phyloP scores from a whole-genome alignment of 192 early-diverging fungal genomes.

The Piromyces finnis region DNA sequence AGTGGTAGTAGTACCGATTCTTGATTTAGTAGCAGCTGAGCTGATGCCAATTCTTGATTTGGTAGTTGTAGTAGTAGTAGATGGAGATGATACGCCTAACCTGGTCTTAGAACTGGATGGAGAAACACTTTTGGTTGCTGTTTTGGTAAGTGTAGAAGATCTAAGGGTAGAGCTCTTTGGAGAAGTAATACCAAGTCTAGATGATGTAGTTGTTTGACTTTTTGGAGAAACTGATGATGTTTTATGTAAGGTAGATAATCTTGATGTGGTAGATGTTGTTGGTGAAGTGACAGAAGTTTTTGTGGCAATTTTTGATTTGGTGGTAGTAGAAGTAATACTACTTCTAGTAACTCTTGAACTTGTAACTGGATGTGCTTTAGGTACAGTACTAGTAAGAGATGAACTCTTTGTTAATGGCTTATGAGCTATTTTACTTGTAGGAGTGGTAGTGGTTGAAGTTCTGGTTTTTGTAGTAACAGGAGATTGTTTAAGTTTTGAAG shows the following conservation, averaged over 20 bases:
- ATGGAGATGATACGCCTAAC: neutral
- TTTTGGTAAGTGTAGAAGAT: neutral
- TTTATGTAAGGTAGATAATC: neutral
- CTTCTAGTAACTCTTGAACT: neutral
- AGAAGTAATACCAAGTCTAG: neutral
- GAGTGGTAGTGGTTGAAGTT: neutral
- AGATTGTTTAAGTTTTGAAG: neutral
- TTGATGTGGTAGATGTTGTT: neutral
- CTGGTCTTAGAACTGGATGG: neutral
- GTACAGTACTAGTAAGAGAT: neutral
- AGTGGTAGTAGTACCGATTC: neutral
- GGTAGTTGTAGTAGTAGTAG: too few species aligned
- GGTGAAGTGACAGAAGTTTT: neutral
- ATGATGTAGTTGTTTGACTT: neutral
- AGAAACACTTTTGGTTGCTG: neutral
- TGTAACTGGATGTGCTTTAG: neutral
- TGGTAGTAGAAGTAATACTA: neutral
- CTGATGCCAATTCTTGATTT: neutral
- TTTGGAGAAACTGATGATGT: neutral
- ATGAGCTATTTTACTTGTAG: neutral
- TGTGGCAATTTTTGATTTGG: neutral
- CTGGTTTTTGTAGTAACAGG: neutral
- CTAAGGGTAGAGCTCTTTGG: neutral
- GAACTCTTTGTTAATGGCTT: neutral
- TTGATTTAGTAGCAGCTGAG: neutral